Evolutionary conservation across 331 rosid genomes (phyloP).

Genomic region (Pyrus hybrid): DNA sequence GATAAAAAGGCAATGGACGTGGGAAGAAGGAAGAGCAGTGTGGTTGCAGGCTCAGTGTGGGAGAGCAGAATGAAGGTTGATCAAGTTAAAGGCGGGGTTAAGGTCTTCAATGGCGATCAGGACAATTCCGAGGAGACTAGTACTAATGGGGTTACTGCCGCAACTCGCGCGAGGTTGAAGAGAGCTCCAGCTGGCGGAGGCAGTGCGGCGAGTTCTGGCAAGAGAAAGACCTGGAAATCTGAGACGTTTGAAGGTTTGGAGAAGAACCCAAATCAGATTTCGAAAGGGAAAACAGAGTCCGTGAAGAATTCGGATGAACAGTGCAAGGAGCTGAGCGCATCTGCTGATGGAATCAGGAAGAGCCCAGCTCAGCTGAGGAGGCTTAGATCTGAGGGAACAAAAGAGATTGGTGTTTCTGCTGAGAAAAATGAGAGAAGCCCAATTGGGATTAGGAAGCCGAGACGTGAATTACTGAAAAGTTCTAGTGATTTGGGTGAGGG

Average conservation of each 20-base stretch:
- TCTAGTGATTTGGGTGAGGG: conserved; percentile 20
- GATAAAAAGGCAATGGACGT: conserved; percentile 33
- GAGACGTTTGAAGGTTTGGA: conserved; percentile 43
- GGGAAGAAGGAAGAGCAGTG: conserved; percentile 35
- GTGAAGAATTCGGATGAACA: conserved; percentile 34
- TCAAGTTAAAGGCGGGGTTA: conserved; percentile 71
- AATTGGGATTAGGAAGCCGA: conserved; percentile 39
- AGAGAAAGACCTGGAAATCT: conserved; percentile 75
- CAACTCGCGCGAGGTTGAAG: conserved; percentile 20
- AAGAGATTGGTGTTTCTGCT: conserved; percentile 17
- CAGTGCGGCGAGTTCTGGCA: conserved; percentile 22
- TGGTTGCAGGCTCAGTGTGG: conserved; percentile 83
- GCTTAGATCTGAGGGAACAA: conserved; percentile 28
- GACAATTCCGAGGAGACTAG: conserved; percentile 16
- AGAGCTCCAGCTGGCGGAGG: conserved; percentile 22
- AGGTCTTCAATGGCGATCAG: conserved; percentile 64
- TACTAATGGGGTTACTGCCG: background rate
- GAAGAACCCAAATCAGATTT: conserved; percentile 25
- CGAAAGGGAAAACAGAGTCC: conserved; percentile 29
- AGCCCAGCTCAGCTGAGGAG: conserved; percentile 46
- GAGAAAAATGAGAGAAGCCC: conserved; percentile 37
- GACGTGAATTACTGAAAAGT: conserved; percentile 27
- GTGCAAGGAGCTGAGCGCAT: conserved; percentile 28
- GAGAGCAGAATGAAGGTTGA: conserved; percentile 86
- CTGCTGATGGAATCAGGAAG: conserved; percentile 45